phyloP scores from a whole-genome alignment of 768 basidiomycete species.

The Hydnomerulius pinastri region DNA sequence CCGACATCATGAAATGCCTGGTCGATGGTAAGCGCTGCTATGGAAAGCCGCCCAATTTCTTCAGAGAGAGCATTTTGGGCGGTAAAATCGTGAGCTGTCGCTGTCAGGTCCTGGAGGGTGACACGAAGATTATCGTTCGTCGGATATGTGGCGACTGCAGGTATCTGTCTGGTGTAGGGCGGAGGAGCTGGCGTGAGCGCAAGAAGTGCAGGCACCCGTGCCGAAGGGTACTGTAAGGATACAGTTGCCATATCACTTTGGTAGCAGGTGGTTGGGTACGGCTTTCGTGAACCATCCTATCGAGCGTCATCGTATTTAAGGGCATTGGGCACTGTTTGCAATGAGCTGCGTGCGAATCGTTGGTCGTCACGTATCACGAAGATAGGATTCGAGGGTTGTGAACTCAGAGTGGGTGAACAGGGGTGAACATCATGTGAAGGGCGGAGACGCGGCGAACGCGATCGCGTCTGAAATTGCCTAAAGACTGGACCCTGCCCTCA shows the following conservation, averaged over 20 bases:
- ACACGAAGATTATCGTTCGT: background rate
- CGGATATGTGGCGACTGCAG: no score
- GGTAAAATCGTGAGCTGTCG: conserved; percentile 4
- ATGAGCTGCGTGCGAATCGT: background rate
- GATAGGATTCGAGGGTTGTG: conserved; percentile 8
- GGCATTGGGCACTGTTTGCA: background rate
- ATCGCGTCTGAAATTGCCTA: background rate
- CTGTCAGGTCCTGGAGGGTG: background rate
- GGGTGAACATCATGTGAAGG: no score
- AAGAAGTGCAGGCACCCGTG: background rate
- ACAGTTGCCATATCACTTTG: conserved; percentile 8
- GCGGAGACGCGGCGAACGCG: background rate
- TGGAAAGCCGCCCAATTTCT: conserved; percentile 18
- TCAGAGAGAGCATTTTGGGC: conserved; percentile 12
- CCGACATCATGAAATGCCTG: conserved; percentile 16
- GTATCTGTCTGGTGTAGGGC: background rate
- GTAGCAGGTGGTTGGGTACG: background rate
- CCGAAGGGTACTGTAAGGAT: background rate
- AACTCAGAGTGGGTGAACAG: background rate
- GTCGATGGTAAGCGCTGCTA: conserved; percentile 18
- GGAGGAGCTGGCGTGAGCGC: background rate
- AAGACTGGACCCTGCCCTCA: background rate
- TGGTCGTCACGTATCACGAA: background rate
- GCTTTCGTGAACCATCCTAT: no score
- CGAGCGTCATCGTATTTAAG: conserved; percentile 11